These are phyloP conservation scores for Amanita molliuscula DNA, from an alignment of 768 basidiomycete species.

Conservation along the genomic window DNA sequence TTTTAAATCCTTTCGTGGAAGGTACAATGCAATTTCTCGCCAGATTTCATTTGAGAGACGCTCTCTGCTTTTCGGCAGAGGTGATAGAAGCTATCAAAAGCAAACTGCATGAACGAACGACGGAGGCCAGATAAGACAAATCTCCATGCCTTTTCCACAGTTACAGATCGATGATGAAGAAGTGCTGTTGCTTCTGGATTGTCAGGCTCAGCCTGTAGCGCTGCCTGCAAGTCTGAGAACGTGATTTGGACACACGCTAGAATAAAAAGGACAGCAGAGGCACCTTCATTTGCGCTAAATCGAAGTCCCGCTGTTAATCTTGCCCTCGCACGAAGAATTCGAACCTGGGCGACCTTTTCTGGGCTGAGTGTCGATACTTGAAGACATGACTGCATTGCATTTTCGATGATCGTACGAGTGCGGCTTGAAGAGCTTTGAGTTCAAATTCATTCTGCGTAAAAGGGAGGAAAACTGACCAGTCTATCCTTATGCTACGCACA, in stretches of 20 bases:
- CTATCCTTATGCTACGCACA: constrained; percentile 69
- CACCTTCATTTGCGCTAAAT: constrained; percentile 59
- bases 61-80: constrained; percentile 33
- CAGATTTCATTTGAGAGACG: constrained; percentile 63
- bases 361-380: constrained; percentile 42
- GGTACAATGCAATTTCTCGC: constrained; percentile 54
- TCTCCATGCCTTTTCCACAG: constrained; percentile 44
- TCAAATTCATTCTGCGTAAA: constrained; percentile 4
- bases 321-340: constrained; percentile 56
- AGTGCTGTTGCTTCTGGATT: constrained; percentile 59
- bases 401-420: constrained; percentile 58
- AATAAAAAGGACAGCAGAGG: constrained; percentile 3
- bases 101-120: background rate
- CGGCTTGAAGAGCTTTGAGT: constrained; percentile 21
- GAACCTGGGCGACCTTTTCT: constrained; percentile 45
- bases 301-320: constrained; percentile 50
- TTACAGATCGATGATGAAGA: constrained; percentile 42
- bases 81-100: constrained; percentile 23
- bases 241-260: background rate
- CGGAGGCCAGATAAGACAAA: background rate
- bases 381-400: constrained; percentile 63
- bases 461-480: constrained; percentile 37
- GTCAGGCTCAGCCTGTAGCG: constrained; percentile 52
- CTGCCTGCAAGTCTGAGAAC: constrained; percentile 52
- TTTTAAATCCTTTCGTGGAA: constrained; percentile 57